A percentile compares a stretch with the other conserved stretches of the same genome.
These are phyloP conservation scores for Podosphaera fusca DNA, from an alignment of 2,329 filamentous ascomycete species.

Conservation along the genomic window DNA sequence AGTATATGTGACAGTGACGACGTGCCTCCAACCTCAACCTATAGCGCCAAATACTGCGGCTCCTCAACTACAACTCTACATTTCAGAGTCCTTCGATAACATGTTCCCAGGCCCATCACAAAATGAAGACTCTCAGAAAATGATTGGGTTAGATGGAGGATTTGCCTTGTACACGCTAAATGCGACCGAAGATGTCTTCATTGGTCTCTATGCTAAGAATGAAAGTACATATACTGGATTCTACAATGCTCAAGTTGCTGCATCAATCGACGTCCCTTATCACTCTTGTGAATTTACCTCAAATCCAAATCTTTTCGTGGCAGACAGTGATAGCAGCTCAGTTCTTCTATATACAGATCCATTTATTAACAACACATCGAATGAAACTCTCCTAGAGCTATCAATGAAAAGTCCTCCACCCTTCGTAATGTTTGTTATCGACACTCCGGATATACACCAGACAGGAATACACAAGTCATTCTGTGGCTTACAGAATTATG, in stretches of 20 bases:
- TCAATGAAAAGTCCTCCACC: conserved; percentile 35
- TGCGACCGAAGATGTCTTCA: conserved; percentile 44
- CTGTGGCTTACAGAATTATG: conserved; percentile 47
- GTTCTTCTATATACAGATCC: conserved; percentile 61
- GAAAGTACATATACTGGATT: conserved; percentile 27
- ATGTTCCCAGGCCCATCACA: conserved; percentile 37
- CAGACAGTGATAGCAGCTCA: conserved; percentile 64
- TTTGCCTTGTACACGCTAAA: conserved; percentile 31
- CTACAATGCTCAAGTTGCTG: conserved; percentile 66
- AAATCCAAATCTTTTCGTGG: conserved; percentile 36
- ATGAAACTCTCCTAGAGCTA: conserved; percentile 24
- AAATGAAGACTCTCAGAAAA: conserved; percentile 6
- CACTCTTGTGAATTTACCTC: conserved; percentile 31
- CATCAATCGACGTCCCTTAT: conserved; percentile 58
- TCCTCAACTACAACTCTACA: conserved; percentile 50
- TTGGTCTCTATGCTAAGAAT: conserved; percentile 51
- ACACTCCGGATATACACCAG: conserved; percentile 25
- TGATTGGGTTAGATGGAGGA: conserved; percentile 9
- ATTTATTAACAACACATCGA: conserved; percentile 29
- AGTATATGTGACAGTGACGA: conserved; percentile 67
- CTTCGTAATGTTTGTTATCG: conserved; percentile 59
- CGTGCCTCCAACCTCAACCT: conserved; percentile 47
- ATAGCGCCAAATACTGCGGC: conserved; percentile 7
- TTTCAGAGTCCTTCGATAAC: conserved; percentile 44
- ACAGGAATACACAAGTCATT: conserved; percentile 57